These are phyloP conservation scores for Mollisiaceae sp. DNA, from an alignment of 2,329 filamentous ascomycete genomes.

Conservation along the genomic window DNA sequence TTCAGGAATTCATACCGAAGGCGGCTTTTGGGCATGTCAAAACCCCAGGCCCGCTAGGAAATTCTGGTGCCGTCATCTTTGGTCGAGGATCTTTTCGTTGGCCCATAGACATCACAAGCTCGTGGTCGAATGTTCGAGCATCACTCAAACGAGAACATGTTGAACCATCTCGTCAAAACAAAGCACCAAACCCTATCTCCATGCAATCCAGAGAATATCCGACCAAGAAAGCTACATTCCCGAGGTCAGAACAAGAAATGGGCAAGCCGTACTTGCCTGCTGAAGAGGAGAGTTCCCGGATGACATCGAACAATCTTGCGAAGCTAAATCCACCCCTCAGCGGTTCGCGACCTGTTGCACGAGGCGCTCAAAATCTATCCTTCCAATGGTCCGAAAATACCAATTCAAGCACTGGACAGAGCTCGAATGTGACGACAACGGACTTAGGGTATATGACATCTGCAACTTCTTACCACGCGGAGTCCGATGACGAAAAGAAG, in stretches of 20 bases:
- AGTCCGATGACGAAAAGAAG: not conserved
- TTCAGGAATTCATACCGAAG: constrained; percentile 5
- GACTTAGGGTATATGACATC: not conserved
- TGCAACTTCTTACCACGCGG: not conserved
- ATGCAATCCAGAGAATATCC: not conserved
- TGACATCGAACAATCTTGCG: not conserved
- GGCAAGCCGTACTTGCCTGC: not conserved
- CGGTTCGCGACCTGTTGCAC: not conserved
- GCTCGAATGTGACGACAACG: not conserved
- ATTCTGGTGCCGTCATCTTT: constrained; percentile 8
- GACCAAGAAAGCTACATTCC: not conserved
- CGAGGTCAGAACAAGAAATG: not conserved
- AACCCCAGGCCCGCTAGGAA: not conserved
- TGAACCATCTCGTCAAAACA: not conserved
- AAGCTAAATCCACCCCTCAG: not conserved
- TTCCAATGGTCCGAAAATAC: not conserved
- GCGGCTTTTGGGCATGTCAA: not conserved
- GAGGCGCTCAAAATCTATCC: not conserved
- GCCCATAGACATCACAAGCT: not conserved
- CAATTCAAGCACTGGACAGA: not conserved
- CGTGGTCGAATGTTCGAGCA: not conserved
- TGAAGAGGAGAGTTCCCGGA: not conserved
- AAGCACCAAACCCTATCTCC: not conserved
- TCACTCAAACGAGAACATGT: not conserved
- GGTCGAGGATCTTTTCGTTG: constrained; percentile 2